Percentiles rank a stretch among this genome's conserved stretches.
These are phyloP conservation scores for Penicillium aurantiogriseum DNA, from an alignment of 2,329 filamentous ascomycete genomes.

Conservation along the genomic window DNA sequence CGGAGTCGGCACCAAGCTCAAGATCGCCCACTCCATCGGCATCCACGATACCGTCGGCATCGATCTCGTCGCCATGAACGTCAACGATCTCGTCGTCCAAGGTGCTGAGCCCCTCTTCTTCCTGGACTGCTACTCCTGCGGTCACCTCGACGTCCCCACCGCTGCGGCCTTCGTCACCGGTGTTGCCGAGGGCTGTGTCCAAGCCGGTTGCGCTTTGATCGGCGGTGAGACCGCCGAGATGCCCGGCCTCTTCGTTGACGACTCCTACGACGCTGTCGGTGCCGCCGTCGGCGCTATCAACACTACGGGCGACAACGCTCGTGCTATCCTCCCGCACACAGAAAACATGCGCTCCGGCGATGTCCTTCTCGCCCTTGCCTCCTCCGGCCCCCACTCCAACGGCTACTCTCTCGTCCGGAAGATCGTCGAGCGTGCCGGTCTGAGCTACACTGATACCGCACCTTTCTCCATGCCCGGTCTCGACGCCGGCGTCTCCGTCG, in stretches of 20 bases:
- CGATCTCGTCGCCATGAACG: constrained; percentile 97
- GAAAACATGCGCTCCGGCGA: constrained; percentile 77
- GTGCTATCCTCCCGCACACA: constrained; percentile 70
- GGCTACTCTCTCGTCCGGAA: constrained; percentile 95
- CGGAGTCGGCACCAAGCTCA: constrained; percentile 94
- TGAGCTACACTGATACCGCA: constrained; percentile 68
- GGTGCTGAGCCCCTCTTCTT: constrained; percentile 94
- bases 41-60: constrained; percentile 95
- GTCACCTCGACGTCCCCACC: constrained; percentile 73
- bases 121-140: constrained; percentile 96
- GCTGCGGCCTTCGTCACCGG: constrained; percentile 87
- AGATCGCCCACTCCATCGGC: constrained; percentile 84
- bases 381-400: constrained; percentile 89
- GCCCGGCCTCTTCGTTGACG: constrained; percentile 86
- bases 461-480: constrained; percentile 74
- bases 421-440: constrained; percentile 71
- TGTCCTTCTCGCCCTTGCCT: constrained; percentile 79
- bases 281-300: constrained; percentile 81
- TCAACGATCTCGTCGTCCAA: constrained; percentile 95
- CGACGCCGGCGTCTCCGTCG: constrained; percentile 60
- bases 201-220: constrained; percentile 85
- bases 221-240: constrained; percentile 98
- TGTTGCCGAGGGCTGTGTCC: constrained; percentile 80
- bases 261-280: constrained; percentile 91
- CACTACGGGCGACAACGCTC: constrained; percentile 51